Base-by-base conservation (phyloP, 306 rosid genomes). In the Nissolia schottii region DNA sequence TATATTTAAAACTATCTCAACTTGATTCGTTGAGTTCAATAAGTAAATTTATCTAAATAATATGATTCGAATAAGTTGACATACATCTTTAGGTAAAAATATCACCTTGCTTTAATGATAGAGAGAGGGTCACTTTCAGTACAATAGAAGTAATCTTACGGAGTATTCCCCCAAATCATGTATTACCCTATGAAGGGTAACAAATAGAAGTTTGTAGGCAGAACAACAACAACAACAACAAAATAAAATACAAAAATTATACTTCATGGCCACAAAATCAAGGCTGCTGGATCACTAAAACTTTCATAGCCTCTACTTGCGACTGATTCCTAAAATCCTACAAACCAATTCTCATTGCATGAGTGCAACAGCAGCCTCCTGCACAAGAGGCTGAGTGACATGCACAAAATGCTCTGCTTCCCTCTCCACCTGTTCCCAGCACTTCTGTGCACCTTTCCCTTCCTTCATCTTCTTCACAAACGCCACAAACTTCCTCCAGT, bases 391-490 rank as follows among this genome's bases (percentile, higher is more conserved):
- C 73, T 38, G 77, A 0, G 93, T 77, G 16, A 91, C 76, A 70
- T 89, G 93, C 71, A 95, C 96, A 16, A 85, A 91, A 61, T 88
- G 96, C 79, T 91, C 97, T 0, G 96, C 96, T 77, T 95, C 99
- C 73, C 97, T 84, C 87, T 95, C 99, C 70, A 91, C 82, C 53
- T 95, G 78, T 56, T 95, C 99, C 93, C 85, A 7, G 62, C 99
- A 95, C 79, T 80, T 91, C 2, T 77, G 53, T 1, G 83, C 50
- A 3, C 69, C 35, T 78, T 88, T 91, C 45, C 92, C 96, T 82
- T 89, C 97, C 73, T 85, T 95, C 92, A 95, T 91, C 85, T 86
- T 88, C 87, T 95, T 95, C 83, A 95, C 99, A 80, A 95, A 91
- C 0, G 75, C 87, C 70, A 91, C 96, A 73, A 95, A 95, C 32